Percentiles rank a stretch among this genome's conserved stretches.
These are phyloP conservation scores for Massospora cicadina DNA, from an alignment of 371 early-diverging fungal species.

Conservation along the genomic window DNA sequence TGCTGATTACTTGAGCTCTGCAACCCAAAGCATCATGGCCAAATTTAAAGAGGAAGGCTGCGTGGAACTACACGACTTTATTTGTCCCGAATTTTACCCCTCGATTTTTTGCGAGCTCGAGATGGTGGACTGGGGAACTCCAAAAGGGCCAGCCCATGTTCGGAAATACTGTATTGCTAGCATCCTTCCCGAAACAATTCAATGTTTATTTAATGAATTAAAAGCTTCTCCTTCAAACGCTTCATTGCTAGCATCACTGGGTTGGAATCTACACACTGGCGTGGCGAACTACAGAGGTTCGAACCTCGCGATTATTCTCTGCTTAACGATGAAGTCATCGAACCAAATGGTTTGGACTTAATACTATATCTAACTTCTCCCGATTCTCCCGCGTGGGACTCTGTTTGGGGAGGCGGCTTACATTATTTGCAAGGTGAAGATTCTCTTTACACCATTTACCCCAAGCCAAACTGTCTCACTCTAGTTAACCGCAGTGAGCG, in stretches of 20 bases:
- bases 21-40: conserved; percentile 18
- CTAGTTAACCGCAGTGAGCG: conserved; percentile 30
- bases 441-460: conserved; percentile 26
- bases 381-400: not conserved
- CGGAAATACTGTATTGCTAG: conserved; percentile 14
- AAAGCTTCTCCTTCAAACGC: conserved; percentile 21
- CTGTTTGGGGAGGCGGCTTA: conserved; percentile 23
- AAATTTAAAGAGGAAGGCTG: conserved; percentile 26
- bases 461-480: conserved; percentile 26
- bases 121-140: conserved; percentile 13
- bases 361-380: conserved; percentile 20
- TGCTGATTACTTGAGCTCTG: conserved; percentile 20
- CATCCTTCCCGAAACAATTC: not conserved
- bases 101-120: conserved; percentile 15
- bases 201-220: conserved; percentile 17
- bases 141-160: conserved; percentile 23
- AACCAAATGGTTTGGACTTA: conserved; percentile 32
- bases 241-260: conserved; percentile 19
- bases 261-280: conserved; percentile 13
- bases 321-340: conserved; percentile 30
- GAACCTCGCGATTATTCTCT: conserved; percentile 33
- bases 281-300: conserved; percentile 27
- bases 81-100: conserved; percentile 21
- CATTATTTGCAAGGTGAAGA: conserved; percentile 34
- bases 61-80: conserved; percentile 27